Evolutionary conservation across 345 rosid genomes (phyloP), one percentile per base, ranked within the genome.

Genomic region (Camelina laxa): DNA sequence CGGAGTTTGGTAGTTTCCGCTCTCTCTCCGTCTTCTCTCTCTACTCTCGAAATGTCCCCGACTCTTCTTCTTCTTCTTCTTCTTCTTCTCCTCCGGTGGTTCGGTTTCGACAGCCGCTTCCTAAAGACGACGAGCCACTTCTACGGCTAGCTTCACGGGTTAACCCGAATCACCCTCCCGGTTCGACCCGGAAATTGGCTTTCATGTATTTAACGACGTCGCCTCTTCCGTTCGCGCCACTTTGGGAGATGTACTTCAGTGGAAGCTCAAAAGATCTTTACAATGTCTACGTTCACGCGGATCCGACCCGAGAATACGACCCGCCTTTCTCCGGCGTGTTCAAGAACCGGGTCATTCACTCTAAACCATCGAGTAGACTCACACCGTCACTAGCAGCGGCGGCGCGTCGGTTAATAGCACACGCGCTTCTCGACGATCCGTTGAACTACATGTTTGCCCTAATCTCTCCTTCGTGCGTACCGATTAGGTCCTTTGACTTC

Each of bases 211-310:
- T 91, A 15, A 88, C 92, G 7, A 83, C 92, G 0, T 17, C 85
- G 10, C 87, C 95, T 50, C 93, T 93, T 14, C 89, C 85, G 1
- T 83, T 89, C 4, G 89, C 92, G 10, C 85, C 89, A 4, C 64
- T 91, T 0, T 91, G 97, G 96, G 90, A 91, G 17, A 69, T 73
- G 20, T 93, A 63, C 78, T 93, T 93, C 72, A 75, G 77, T 61
- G 65, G 72, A 55, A 77, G 78, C 21, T 68, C 80, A 0, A 47
- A 38, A 3, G 60, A 20, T 3, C 87, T 84, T 20, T 90, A 80
- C 73, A 90, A 93, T 75, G 65, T 93, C 39, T 93, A 90, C 58
- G 53, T 89, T 42, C 96, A 92, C 67, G 92, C 89, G 3, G 90
- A 92, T 70, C 95, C 96, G 30, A 82, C 20, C 62, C 70, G 69